These are phyloP conservation scores for Podospora appendiculata DNA, from an alignment of 495 filamentous ascomycete species.

Conservation along the genomic window DNA sequence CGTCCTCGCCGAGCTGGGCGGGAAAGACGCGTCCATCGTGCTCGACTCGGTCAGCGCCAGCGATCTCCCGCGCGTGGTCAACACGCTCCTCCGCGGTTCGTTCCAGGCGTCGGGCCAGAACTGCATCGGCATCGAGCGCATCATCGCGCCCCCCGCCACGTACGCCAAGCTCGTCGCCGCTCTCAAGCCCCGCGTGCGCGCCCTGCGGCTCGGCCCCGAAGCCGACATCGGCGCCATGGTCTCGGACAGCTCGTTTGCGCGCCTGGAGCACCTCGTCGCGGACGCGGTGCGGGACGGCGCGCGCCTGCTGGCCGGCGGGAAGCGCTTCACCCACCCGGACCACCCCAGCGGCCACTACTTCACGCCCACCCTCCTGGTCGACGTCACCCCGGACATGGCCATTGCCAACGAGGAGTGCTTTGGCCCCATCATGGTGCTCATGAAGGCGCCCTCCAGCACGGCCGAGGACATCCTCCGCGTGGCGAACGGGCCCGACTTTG, in stretches of 20 bases:
- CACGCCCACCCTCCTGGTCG: constrained; percentile 76
- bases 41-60: constrained; percentile 62
- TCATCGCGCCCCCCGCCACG: constrained; percentile 67
- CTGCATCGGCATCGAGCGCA: constrained; percentile 92
- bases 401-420: constrained; percentile 91
- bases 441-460: constrained; percentile 50
- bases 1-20: constrained; percentile 81
- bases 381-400: constrained; percentile 70
- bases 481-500: constrained; percentile 71
- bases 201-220: constrained; percentile 55
- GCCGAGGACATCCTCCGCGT: constrained; percentile 57
- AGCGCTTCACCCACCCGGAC: constrained; percentile 56
- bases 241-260: constrained; percentile 61
- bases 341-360: constrained; percentile 84
- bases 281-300: constrained; percentile 76
- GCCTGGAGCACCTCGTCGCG: constrained; percentile 61
- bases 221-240: constrained; percentile 88
- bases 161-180: constrained; percentile 66
- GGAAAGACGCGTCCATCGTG: constrained; percentile 91
- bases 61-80: constrained; percentile 61
- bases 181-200: constrained; percentile 62
- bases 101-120: constrained; percentile 98
- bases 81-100: constrained; percentile 79
- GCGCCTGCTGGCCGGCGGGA: constrained; percentile 74
- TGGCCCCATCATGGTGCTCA: constrained; percentile 78